These are phyloP conservation scores for Rhododendron molle DNA, from an alignment of 148 eudicot species.

Conservation along the genomic window DNA sequence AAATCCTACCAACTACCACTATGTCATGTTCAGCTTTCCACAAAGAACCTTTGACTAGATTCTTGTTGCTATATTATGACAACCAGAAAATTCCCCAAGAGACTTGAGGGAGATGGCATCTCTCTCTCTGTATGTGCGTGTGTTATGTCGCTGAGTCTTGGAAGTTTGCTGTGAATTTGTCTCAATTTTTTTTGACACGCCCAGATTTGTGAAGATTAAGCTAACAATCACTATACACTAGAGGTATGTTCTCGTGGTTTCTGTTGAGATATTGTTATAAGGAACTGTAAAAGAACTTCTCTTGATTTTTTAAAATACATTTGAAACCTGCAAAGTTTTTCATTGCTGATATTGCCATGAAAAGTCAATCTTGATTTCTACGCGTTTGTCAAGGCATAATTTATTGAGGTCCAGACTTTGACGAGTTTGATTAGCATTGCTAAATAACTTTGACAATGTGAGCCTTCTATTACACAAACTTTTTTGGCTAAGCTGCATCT, in stretches of 20 bases:
- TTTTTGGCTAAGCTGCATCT: neutral
- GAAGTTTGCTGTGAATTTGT: neutral
- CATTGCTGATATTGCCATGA: neutral
- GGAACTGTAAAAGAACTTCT: neutral
- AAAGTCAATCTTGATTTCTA: neutral
- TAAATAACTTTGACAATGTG: neutral
- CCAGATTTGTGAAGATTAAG: neutral
- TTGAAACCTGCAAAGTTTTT: neutral
- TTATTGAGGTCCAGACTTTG: neutral
- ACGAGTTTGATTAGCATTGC: neutral
- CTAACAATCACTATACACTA: neutral
- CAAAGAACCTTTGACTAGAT: conserved; percentile 1
- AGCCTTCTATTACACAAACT: neutral
- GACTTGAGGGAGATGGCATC: neutral
- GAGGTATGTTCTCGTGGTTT: neutral
- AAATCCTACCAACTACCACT: conserved; percentile 3
- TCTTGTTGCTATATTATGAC: neutral
- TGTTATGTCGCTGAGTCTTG: neutral
- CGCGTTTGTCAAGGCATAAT: neutral
- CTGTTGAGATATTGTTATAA: neutral
- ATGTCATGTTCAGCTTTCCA: neutral
- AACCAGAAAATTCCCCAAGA: neutral
- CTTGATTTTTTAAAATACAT: neutral
- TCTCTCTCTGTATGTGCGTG: too few species aligned
- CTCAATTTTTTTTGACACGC: neutral